Evolutionary conservation across 257 asterid genomes (phyloP).

Genomic region (Solanum rostratum): DNA sequence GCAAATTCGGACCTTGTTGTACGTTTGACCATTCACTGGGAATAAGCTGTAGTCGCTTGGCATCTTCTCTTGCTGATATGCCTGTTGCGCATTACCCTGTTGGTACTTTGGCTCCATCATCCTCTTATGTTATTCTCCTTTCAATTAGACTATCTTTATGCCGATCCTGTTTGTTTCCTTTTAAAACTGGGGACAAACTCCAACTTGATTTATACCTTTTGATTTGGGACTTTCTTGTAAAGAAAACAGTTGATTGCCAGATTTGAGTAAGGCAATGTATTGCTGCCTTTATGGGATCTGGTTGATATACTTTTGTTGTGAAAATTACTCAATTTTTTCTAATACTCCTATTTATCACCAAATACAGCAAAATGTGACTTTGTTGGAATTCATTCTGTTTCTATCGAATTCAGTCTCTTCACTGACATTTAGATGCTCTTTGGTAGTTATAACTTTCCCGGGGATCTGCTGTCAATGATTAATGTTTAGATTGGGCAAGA

Average conservation of each 20-base stretch:
- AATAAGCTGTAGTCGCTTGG: slow-evolving; percentile 53
- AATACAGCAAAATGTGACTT: slow-evolving; percentile 17
- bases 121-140: slow-evolving; percentile 31
- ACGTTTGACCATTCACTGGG: slow-evolving; percentile 62
- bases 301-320: slow-evolving; percentile 21
- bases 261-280: slow-evolving; percentile 16
- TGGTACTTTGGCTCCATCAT: slow-evolving; percentile 46
- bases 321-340: slow-evolving; percentile 4
- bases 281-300: slow-evolving; percentile 19
- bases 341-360: not conserved
- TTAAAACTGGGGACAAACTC: slow-evolving; percentile 20
- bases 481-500: not conserved
- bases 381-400: slow-evolving; percentile 7
- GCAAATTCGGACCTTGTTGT: slow-evolving; percentile 60
- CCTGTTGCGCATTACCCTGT: slow-evolving; percentile 56
- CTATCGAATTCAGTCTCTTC: not conserved
- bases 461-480: not conserved
- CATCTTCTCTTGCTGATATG: slow-evolving; percentile 58
- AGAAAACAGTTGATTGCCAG: slow-evolving; percentile 16
- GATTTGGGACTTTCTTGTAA: slow-evolving; percentile 34
- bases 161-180: slow-evolving; percentile 12
- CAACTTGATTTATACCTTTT: slow-evolving; percentile 24
- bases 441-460: not conserved
- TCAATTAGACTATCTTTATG: slow-evolving; percentile 13
- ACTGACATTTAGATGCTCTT: not conserved